phyloP scores from a whole-genome alignment of 495 filamentous ascomycete species.

The Penicillium verhagenii region DNA sequence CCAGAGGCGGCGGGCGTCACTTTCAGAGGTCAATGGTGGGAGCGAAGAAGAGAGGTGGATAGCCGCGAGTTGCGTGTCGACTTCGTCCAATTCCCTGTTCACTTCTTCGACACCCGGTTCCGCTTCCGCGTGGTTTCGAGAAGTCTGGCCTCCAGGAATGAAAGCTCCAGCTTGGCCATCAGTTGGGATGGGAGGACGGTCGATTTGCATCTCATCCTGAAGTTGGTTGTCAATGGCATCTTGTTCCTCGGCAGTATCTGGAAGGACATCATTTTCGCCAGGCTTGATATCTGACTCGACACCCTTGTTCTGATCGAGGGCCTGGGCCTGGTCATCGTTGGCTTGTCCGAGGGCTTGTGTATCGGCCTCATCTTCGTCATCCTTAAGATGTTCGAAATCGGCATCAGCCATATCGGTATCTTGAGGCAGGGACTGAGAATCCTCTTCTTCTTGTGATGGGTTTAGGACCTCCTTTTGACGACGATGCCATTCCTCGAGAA shows the following conservation, averaged over 20 bases:
- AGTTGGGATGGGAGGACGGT: slow-evolving; percentile 33
- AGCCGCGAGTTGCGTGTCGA: slow-evolving; percentile 69
- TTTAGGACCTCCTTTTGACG: slow-evolving; percentile 76
- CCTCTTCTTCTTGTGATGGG: slow-evolving; percentile 61
- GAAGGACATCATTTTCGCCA: slow-evolving; percentile 51
- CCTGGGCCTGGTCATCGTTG: slow-evolving; percentile 77
- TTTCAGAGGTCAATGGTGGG: slow-evolving; percentile 40
- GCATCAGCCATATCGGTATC: slow-evolving; percentile 66
- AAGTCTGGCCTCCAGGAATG: slow-evolving; percentile 38
- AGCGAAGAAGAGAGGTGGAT: slow-evolving; percentile 61
- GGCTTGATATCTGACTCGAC: slow-evolving; percentile 68
- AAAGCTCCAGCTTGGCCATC: slow-evolving; percentile 45
- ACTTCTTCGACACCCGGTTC: slow-evolving; percentile 41
- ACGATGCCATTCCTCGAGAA: slow-evolving; percentile 89
- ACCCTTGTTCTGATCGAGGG: slow-evolving; percentile 80
- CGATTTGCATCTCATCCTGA: slow-evolving; percentile 49
- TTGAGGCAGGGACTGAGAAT: slow-evolving; percentile 48
- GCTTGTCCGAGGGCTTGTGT: slow-evolving; percentile 89
- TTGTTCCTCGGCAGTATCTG: slow-evolving; percentile 58
- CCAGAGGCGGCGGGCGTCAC: slow-evolving; percentile 80
- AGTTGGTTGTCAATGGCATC: slow-evolving; percentile 48
- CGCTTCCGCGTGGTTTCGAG: slow-evolving; percentile 30
- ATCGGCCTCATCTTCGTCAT: slow-evolving; percentile 76
- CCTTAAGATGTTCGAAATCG: slow-evolving; percentile 87
- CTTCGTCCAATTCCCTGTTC: slow-evolving; percentile 64